Evolutionary conservation across 2,329 filamentous ascomycete species (phyloP), one percentile per base, ranked within the genome.

Genomic region (Diplodia intermedia): DNA sequence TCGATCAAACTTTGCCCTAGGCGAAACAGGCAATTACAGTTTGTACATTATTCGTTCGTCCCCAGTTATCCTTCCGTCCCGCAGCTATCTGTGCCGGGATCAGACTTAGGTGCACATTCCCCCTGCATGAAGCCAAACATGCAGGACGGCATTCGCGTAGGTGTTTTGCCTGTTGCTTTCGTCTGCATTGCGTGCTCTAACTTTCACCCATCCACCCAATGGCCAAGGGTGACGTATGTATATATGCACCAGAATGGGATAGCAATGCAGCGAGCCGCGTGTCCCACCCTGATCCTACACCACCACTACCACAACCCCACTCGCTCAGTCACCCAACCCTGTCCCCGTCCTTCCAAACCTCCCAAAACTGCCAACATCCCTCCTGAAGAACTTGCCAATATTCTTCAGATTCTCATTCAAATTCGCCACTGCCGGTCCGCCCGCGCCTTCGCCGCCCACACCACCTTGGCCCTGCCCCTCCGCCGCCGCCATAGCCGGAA

Each of bases 371-470:
- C 91, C 91, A 71, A 94, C 89, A 82, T 97, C 94, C 71, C 94
- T 85, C 70, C 91, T 89, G 83, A 98, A 98, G 81, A 98, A 97
- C 80, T 97, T 97, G 29, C 94, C 94, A 80, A 99, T 92, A 78
- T 93, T 97, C 82, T 93, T 94, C 79, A 98, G 78, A 79, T 97
- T 97, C 80, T 97, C 94, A 77, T 97, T 97, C 71, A 97, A 87
- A 65, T 91, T 92, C 8, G 87, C 88, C 74, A 90, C 88, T 66
- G 87, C 67, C 84, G 71, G 55, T 70, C 73, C 54, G 78, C 68
- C 69, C 71, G 69, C 69, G 12, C 31, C 31, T 29, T 69, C 69
- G 75, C 71, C 31, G 75, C 77, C 60, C 79, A 77, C 55, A 53
- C 69, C 68, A 68, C 75, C 66, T 66, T 73, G 76, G 29, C 67